Evolutionary conservation across 2,329 filamentous ascomycete species (phyloP), one percentile per base, ranked within the genome.

Genomic region (Clathrospora elynae): DNA sequence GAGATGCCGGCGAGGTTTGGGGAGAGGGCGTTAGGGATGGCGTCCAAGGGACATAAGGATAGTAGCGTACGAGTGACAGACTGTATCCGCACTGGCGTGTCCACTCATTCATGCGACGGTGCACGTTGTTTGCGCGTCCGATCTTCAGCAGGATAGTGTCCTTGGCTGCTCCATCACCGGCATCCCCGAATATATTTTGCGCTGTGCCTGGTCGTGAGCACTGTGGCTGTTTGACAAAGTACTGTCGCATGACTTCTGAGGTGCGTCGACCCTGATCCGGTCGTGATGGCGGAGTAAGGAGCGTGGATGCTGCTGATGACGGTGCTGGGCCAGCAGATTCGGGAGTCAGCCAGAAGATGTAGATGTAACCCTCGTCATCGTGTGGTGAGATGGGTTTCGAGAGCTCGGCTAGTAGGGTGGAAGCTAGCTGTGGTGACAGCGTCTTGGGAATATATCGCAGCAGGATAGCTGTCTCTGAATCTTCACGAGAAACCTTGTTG

Each of bases 301-400:
- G 55, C 1, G 51, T 57, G 0, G 60, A 65, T 2, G 68, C 67
- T 2, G 66, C 56, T 5, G 61, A 51, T 83, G 84, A 23, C 76
- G 78, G 73, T 0, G 80, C 68, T 0, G 77, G 67, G 6, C 81
- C 72, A 2, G 78, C 79, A 23, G 80, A 76, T 20, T 90, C 84
- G 7, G 65, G 53, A 0, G 90, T 96, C 14, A 96, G 79, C 90
- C 92, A 96, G 78, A 97, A 99, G 71, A 99, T 95, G 78, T 99
- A 99, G 56, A 99, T 97, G 73, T 93, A 99, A 24, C 93, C 93
- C 34, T 66, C 64, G 57, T 95, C 88, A 54, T 93, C 88, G 39
- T 79, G 75, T 14, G 82, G 75, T 0, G 89, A 90, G 31, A 91
- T 81, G 1, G 78, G 90, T 75, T 80, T 93, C 66, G 71, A 82